Percentiles rank a stretch among this genome's conserved stretches.
phyloP scores from a whole-genome alignment of 805 yeast species.

The Lachancea lanzarotensis region DNA sequence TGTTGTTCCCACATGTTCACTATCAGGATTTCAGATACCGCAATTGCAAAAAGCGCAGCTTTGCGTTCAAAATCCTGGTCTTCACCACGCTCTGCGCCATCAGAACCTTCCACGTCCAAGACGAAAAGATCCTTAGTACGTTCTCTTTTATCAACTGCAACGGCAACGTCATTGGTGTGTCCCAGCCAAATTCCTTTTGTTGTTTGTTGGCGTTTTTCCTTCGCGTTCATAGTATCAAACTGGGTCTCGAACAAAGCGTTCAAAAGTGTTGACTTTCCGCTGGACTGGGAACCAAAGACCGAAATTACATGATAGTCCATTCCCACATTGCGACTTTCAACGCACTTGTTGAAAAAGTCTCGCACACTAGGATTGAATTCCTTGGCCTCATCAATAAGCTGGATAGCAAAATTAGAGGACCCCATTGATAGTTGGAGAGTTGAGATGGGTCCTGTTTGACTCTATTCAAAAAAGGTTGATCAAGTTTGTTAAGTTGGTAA shows the following conservation, averaged over 20 bases:
- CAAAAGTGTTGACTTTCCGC: constrained; percentile 90
- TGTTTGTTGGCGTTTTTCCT: constrained; percentile 73
- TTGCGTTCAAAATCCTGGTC: constrained; percentile 98
- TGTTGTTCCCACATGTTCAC: constrained; percentile 97
- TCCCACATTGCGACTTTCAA: constrained; percentile 40
- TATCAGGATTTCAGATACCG: constrained; percentile 85
- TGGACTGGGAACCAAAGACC: constrained; percentile 94
- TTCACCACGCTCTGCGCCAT: constrained; percentile 96
- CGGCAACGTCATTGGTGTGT: constrained; percentile 40
- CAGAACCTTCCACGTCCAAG: constrained; percentile 98
- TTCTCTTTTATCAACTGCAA: constrained; percentile 8
- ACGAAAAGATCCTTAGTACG: constrained; percentile 50
- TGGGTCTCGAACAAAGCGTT: constrained; percentile 79
- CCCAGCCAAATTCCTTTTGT: constrained; percentile 81
- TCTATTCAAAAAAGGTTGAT: too few species aligned
- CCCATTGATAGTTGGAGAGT: neutral
- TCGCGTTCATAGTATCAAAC: constrained; percentile 91
- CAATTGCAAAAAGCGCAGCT: constrained; percentile 88
- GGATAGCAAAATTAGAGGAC: constrained; percentile 34
- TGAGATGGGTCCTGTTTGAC: neutral
- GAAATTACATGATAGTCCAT: constrained; percentile 82
- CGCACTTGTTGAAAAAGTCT: constrained; percentile 20
- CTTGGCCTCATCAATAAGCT: constrained; percentile 49
- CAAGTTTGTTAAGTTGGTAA: neutral
- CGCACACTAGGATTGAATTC: constrained; percentile 33